These are phyloP conservation scores for Cutaneotrichosporon sp. DNA, from an alignment of 1,284 basidiomycete species.

Conservation along the genomic window DNA sequence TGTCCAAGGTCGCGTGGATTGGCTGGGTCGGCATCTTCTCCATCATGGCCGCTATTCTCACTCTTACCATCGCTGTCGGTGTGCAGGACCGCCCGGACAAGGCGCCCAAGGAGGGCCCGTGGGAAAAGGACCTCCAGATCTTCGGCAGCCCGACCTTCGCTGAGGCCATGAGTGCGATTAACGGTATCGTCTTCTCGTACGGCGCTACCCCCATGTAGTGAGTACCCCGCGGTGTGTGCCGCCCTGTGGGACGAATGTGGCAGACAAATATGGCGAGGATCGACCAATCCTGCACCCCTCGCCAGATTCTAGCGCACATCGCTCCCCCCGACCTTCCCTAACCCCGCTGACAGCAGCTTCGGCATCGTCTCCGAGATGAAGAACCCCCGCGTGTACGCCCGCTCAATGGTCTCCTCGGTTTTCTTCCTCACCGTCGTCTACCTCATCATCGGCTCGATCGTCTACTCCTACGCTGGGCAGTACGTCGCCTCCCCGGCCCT, in stretches of 20 bases:
- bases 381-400: slow-evolving; percentile 32
- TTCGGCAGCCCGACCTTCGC: slow-evolving; percentile 31
- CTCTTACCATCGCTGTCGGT: slow-evolving; percentile 45
- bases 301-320: no score
- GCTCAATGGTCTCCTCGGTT: slow-evolving; percentile 30
- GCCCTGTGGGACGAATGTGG: background rate
- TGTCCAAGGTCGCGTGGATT: slow-evolving; percentile 43
- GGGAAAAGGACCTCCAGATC: slow-evolving; percentile 32
- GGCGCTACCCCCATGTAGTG: slow-evolving; percentile 33
- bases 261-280: no score
- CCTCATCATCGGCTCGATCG: slow-evolving; percentile 23
- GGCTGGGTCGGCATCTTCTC: slow-evolving; percentile 40
- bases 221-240: no score
- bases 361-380: slow-evolving; percentile 44
- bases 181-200: slow-evolving; percentile 36
- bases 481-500: slow-evolving; percentile 38
- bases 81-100: slow-evolving; percentile 36
- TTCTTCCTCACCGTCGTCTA: slow-evolving; percentile 32
- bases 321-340: background rate
- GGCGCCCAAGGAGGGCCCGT: slow-evolving; percentile 31
- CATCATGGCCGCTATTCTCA: slow-evolving; percentile 41
- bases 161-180: slow-evolving; percentile 33
- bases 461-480: slow-evolving; percentile 19
- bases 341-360: slow-evolving; percentile 17
- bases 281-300: no score